These are phyloP conservation scores for Mortierella sp. DNA, from an alignment of 371 early-diverging fungal species.

Conservation along the genomic window DNA sequence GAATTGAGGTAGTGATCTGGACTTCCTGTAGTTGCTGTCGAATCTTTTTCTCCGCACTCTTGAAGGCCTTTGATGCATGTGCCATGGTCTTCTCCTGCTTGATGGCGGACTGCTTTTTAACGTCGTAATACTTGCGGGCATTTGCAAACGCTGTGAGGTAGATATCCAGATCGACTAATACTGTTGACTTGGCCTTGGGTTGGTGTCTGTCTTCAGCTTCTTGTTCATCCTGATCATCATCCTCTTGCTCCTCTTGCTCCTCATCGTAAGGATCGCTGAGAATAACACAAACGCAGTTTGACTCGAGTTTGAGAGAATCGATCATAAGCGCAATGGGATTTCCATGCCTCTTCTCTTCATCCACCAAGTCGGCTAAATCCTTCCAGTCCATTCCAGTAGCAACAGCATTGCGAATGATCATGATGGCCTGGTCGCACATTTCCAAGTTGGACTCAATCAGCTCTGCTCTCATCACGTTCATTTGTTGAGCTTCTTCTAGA, in stretches of 20 bases:
- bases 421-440: slow-evolving; percentile 88
- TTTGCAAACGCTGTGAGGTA: slow-evolving; percentile 91
- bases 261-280: slow-evolving; percentile 62
- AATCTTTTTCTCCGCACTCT: slow-evolving; percentile 93
- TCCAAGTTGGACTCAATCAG: slow-evolving; percentile 88
- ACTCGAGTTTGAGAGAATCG: slow-evolving; percentile 75
- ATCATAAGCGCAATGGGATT: slow-evolving; percentile 89
- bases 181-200: slow-evolving; percentile 39
- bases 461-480: slow-evolving; percentile 79
- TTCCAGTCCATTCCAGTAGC: slow-evolving; percentile 97
- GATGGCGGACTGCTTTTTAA: slow-evolving; percentile 81
- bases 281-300: slow-evolving; percentile 72
- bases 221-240: slow-evolving; percentile 59
- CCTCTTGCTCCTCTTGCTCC: slow-evolving; percentile 32
- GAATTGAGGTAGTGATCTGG: slow-evolving; percentile 81
- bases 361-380: slow-evolving; percentile 88
- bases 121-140: slow-evolving; percentile 91
- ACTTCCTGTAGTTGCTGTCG: slow-evolving; percentile 80
- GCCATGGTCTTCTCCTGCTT: slow-evolving; percentile 94
- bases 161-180: slow-evolving; percentile 86
- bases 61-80: slow-evolving; percentile 82
- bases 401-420: slow-evolving; percentile 87
- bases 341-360: slow-evolving; percentile 81
- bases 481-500: slow-evolving; percentile 75
- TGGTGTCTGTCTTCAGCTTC: slow-evolving; percentile 47